Conservation (phyloP, 164 flowering plant species). For the Pachysandra terminalis region DNA sequence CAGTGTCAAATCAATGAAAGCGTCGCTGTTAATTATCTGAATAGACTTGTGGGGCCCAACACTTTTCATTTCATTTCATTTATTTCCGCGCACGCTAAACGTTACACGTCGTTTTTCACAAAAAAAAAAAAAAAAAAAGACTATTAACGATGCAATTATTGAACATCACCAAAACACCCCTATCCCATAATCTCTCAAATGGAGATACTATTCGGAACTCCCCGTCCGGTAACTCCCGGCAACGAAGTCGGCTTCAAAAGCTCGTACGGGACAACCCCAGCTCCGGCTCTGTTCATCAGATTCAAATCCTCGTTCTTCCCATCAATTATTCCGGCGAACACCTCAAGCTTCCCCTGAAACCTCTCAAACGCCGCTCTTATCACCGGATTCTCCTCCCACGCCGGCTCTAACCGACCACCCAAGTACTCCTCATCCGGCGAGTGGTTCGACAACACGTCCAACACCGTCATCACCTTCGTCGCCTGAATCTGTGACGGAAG, state of each 20-base stretch:
- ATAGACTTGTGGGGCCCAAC: too few species aligned
- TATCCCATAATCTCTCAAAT: too few species aligned
- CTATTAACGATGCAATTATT: too few species aligned
- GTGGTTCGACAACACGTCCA: slow-evolving; percentile 43
- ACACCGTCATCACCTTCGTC: slow-evolving; percentile 34
- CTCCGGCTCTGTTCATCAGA: slow-evolving; percentile 45
- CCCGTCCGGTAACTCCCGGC: slow-evolving; percentile 50
- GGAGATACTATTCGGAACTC: slow-evolving; percentile 54
- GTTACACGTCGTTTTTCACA: too few species aligned
- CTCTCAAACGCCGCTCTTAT: slow-evolving; percentile 37
- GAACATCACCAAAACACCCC: too few species aligned
- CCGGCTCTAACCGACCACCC: slow-evolving; percentile 35
- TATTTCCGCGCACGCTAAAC: too few species aligned
- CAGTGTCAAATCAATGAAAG: too few species aligned
- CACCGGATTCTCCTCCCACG: slow-evolving; percentile 31
- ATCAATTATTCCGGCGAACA: slow-evolving; percentile 42
- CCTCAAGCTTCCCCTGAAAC: slow-evolving; percentile 35
- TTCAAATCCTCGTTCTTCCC: slow-evolving; percentile 29
- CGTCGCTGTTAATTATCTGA: too few species aligned
- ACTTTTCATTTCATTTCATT: too few species aligned
- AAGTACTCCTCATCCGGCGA: slow-evolving; percentile 63
- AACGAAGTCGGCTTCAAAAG: slow-evolving; percentile 48
- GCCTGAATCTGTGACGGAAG: slow-evolving; percentile 55
- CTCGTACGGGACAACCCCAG: slow-evolving; percentile 50
- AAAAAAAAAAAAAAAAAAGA: too few species aligned